Conservation (phyloP, 164 flowering plant species). For the Taxillus chinensis region DNA sequence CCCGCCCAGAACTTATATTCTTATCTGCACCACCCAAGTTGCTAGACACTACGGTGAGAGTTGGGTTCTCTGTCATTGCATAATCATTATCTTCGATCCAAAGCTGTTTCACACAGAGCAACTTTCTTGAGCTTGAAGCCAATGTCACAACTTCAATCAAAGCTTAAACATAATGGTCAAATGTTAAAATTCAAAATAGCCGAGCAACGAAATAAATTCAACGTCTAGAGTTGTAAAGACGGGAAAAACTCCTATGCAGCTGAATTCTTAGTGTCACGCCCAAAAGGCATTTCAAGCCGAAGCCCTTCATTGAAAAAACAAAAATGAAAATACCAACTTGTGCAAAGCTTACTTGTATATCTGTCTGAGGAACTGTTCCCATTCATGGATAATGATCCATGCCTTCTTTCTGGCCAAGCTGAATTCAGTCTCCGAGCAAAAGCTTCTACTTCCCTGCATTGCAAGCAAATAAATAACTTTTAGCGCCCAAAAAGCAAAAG, state of each 20-base stretch:
- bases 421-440: constrained; percentile 79
- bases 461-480: neutral
- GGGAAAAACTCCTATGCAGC: no score
- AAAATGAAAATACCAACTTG: no score
- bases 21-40: neutral
- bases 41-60: neutral
- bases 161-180: no score
- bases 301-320: no score
- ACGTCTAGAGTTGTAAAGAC: no score
- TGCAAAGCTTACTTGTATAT: constrained; percentile 25
- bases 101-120: neutral
- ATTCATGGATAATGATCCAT: constrained; percentile 27
- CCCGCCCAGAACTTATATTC: neutral
- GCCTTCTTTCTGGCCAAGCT: constrained; percentile 67
- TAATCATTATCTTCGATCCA: neutral
- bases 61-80: neutral
- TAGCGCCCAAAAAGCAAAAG: no score
- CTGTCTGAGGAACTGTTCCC: constrained; percentile 43
- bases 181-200: no score
- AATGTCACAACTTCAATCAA: no score
- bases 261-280: no score
- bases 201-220: no score
- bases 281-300: no score
- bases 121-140: no score
- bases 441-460: constrained; percentile 77